Evolutionary conservation across 495 filamentous ascomycete species (phyloP), one percentile per base, ranked within the genome.

Genomic region (Neurospora intermedia): DNA sequence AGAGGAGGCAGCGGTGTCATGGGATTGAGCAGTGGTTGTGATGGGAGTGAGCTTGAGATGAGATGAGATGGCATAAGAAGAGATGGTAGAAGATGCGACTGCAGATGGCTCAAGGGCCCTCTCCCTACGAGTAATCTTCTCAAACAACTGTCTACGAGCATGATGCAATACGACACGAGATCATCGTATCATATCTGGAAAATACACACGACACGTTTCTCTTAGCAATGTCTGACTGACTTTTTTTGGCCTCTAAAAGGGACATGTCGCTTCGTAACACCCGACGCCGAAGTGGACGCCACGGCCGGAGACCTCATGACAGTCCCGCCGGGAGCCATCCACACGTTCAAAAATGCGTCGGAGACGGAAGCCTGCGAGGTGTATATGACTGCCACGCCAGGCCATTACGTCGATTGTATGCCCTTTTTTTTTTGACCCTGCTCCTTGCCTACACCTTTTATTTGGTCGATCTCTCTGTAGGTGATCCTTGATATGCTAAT

Each of bases 311-410:
- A 89, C 73, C 82, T 85, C 69, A 85, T 88, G 76, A 82, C 83
- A 2, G 84, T 89, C 16, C 85, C 85, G 15, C 82, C 83, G 35
- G 77, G 85, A 13, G 84, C 84, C 43, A 81, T 87, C 35, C 85
- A 88, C 73, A 87, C 84, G n/a, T 87, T 88, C 77, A 84, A 80
- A 71, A 88, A 89, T 71, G 83, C 85, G 41, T 84, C 81, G 20
- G 84, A 86, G 27, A 77, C 75, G 45, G 87, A 86, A 72, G 86
- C 86, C 71, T 83, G 83, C 40, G 82, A 82, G 78, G 85, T 88
- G 76, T 86, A 87, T 76, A 88, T 87, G 79, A 88, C 85, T 4
- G 85, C 82, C 69, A 88, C 86, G 73, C 88, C 86, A 6, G 79
- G 78, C 74, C 48, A 75, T 62, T 59, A 38, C 54, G 54, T 66